Base-by-base conservation (phyloP, 75 land plant species). In the Chamaecyparis obtusa region DNA sequence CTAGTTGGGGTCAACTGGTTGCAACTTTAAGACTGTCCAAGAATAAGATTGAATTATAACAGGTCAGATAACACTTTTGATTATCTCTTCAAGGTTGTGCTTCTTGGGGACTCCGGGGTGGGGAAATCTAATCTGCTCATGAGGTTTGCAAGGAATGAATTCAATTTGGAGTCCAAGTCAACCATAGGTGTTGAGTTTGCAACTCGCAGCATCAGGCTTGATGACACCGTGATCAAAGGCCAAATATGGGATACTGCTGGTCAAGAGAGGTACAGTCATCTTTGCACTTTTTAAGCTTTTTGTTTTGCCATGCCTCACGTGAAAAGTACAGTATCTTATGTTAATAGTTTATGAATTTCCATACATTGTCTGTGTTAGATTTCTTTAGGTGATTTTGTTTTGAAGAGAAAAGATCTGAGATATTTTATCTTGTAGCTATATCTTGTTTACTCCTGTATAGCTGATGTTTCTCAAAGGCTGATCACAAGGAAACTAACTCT, bases 181-280 rank as follows among this genome's bases (percentile, higher is more conserved):
- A 90, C 91, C 35, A 90, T 90, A 44, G 91, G 91, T 46, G 91
- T 90, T 76, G 91, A 90, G 87, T 90, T 90, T 32, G 91, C 89
- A 87, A 90, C 91, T 51, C 90, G 89, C 84, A 90, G 79, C 87
- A 88, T 89, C 87, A 91, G 78, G 41, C 83, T 90, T 41, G 87
- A 89, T 64, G 91, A 90, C 27, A 90, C 86, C 78, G 87, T 86
- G 41, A 85, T 90, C 77, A 88, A 81, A 84, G 87, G 84, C 24
- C 95, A 94, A 72, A 94, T 94, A 90, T 94, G 95, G 95, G 95
- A 94, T 82, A 94, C 95, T 11, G 95, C 95, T 21, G 95, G 95
- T 41, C 95, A 94, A 83, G 95, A 94, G 86, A 90, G 95, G 76
- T 71, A 44, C 83, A 85, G 90, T 71, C 76, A 74, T 74, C n/a